Conservation (phyloP, 192 early-diverging fungal species). For the Backusella tuberculispora region DNA sequence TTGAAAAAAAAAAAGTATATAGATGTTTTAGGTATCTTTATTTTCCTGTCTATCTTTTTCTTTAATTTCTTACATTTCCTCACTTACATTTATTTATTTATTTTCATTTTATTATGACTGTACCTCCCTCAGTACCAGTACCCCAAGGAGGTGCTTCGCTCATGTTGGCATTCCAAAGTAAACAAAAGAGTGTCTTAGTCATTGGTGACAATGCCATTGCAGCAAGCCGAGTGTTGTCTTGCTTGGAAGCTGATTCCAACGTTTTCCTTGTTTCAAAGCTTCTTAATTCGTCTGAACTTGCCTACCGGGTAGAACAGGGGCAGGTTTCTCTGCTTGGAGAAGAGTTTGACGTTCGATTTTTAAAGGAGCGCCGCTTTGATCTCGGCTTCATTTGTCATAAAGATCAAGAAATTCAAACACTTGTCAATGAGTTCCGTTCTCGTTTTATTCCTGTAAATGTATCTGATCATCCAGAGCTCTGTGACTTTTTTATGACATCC, state of each 20-base stretch:
- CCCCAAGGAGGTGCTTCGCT: conserved; percentile 51
- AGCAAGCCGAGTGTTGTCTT: conserved; percentile 67
- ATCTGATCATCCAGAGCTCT: conserved; percentile 72
- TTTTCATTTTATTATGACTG: conserved; percentile 12
- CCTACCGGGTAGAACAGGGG: conserved; percentile 48
- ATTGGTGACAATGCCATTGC: conserved; percentile 70
- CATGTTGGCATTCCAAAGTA: conserved; percentile 63
- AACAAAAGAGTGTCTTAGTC: conserved; percentile 61
- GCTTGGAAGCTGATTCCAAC: conserved; percentile 68
- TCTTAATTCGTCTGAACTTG: conserved; percentile 45
- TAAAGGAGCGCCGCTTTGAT: conserved; percentile 22
- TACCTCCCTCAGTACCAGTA: conserved; percentile 22
- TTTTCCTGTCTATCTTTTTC: conserved; percentile 5
- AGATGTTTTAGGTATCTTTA: conserved; percentile 46
- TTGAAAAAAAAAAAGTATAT: conserved; percentile 61
- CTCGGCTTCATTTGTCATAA: conserved; percentile 52
- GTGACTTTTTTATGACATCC: conserved; percentile 83
- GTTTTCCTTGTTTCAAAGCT: conserved; percentile 58
- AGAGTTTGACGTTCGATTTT: conserved; percentile 39
- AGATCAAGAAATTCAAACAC: conserved; percentile 29
- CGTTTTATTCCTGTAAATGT: conserved; percentile 75
- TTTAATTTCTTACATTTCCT: conserved; percentile 51
- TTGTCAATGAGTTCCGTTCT: conserved; percentile 43
- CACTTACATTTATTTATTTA: background rate
- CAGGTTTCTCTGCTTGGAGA: conserved; percentile 46